Evolutionary conservation across 148 eudicot species (phyloP), one percentile per base, ranked within the genome.

Genomic region (Diospyros lotus): DNA sequence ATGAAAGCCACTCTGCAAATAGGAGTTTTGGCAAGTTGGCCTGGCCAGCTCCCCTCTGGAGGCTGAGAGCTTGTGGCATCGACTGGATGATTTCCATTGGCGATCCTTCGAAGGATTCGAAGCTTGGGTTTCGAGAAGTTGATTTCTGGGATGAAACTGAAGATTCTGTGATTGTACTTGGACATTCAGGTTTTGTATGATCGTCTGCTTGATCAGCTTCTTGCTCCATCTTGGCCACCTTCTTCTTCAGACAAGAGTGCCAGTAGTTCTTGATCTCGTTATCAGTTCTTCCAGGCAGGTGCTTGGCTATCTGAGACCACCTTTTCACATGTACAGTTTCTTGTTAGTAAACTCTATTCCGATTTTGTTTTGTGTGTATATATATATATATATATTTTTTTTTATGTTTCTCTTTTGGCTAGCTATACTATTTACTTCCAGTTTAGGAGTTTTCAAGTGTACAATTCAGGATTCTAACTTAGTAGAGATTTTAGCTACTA

Each of bases 291-390:
- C 97, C 97, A 0, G 95, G 89, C 54, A 93, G 77, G 18, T 83
- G 86, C 56, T 83, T 86, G 55, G 97, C 91, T 77, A 93, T 93
- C 15, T 87, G 91, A 68, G 95, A 88, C 97, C 97, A 93, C 84
- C 97, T 93, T 66, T 1, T 13, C 41, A 28, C 28, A 28, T 28
- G 28, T 28, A 28, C 28, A 28, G 28, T 28, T 28, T 28, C 28
- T 28, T 28, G 28, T 28, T 28, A 28, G 28, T 28, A 28, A 28
- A 28, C 28, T 28, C 28, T 28, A 28, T 28, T 28, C 28, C 28
- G 28, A 0, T 28, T 28, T 28, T 28, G 28, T 28, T 28, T 28
- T 28, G 28, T 28, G 28, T n/a, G n/a, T n/a, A n/a, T n/a, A n/a
- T n/a, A n/a, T n/a, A n/a, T n/a, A n/a, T n/a, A n/a, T n/a, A n/a